These are phyloP conservation scores for Psidium friedrichsthalianum DNA, from an alignment of 345 rosid genomes.

Conservation along the genomic window DNA sequence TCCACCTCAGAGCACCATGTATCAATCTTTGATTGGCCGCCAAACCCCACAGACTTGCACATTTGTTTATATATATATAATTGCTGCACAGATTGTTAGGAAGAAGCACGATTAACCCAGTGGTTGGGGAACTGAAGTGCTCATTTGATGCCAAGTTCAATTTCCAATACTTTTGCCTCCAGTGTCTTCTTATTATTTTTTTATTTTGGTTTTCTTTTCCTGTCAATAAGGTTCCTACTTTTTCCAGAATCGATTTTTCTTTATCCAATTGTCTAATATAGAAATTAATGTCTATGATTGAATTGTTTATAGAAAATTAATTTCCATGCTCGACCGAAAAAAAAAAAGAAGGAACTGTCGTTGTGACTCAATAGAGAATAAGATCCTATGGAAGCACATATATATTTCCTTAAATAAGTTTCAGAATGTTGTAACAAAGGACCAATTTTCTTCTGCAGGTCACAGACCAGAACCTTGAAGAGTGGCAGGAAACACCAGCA, in stretches of 20 bases:
- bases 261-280: background rate
- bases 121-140: background rate
- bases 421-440: background rate
- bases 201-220: background rate
- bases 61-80: background rate
- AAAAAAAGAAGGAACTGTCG: background rate
- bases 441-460: conserved; percentile 39
- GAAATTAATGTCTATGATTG: background rate
- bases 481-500: conserved; percentile 83
- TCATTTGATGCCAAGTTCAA: background rate
- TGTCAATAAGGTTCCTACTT: background rate
- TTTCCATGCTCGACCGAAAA: background rate
- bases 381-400: background rate
- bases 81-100: background rate
- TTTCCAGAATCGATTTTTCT: background rate
- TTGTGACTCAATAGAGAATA: background rate
- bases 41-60: background rate
- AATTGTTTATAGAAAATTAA: background rate
- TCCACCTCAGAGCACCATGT: background rate
- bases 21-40: background rate
- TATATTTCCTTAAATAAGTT: background rate
- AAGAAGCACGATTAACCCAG: background rate
- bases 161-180: background rate
- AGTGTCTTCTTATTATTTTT: background rate
- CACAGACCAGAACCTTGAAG: conserved; percentile 82